These are phyloP conservation scores for Haplographium delicatum DNA, from an alignment of 495 filamentous ascomycete species.

Conservation along the genomic window DNA sequence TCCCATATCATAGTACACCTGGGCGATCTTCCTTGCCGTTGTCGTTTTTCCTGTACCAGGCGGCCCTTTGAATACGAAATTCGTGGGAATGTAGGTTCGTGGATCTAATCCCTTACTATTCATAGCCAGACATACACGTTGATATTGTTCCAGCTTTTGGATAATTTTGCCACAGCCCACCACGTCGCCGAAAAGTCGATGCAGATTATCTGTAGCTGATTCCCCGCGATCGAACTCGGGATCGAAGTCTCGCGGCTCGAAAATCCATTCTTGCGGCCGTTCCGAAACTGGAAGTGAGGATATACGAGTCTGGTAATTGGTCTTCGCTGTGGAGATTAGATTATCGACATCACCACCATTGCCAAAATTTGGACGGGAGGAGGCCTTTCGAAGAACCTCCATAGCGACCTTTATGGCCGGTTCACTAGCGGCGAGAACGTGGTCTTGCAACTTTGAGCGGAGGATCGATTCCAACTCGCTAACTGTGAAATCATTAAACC, in stretches of 20 bases:
- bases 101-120: constrained; percentile 50
- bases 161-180: constrained; percentile 62
- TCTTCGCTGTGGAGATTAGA: constrained; percentile 20
- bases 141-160: constrained; percentile 53
- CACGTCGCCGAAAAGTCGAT: constrained; percentile 54
- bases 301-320: constrained; percentile 7
- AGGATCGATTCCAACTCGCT: constrained; percentile 52
- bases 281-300: constrained; percentile 20
- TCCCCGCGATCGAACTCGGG: constrained; percentile 53
- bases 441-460: constrained; percentile 47
- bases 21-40: constrained; percentile 38
- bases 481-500: constrained; percentile 63
- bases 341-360: constrained; percentile 46
- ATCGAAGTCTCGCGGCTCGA: constrained; percentile 66
- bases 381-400: constrained; percentile 35
- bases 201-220: constrained; percentile 42
- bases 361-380: constrained; percentile 45
- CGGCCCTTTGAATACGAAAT: constrained; percentile 59
- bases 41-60: constrained; percentile 50
- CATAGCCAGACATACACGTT: constrained; percentile 45
- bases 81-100: constrained; percentile 49
- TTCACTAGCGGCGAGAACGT: constrained; percentile 37
- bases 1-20: constrained; percentile 42
- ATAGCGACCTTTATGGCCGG: constrained; percentile 35
- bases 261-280: constrained; percentile 7